Evolutionary conservation across 169 alveolate genomes (phyloP).

Genomic region (Perkinsus marinus): DNA sequence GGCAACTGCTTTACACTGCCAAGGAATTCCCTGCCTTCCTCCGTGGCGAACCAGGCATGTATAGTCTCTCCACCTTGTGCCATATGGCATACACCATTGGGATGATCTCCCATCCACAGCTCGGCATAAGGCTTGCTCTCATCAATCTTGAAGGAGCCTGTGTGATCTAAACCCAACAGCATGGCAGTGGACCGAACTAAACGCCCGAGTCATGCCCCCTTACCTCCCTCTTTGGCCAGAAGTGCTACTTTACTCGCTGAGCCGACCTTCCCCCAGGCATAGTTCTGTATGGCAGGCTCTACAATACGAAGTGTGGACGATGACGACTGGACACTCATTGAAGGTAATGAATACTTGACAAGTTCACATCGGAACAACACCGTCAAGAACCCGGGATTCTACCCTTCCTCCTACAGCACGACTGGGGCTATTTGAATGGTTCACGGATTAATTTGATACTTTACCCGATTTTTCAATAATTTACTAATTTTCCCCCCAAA

Average conservation of each 20-base stretch:
- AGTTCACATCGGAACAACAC: background rate
- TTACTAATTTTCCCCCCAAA: no score
- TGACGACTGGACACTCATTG: background rate
- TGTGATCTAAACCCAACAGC: background rate
- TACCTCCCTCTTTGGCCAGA: background rate
- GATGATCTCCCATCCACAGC: constrained; percentile 81
- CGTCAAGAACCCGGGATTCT: background rate
- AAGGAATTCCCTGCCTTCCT: background rate
- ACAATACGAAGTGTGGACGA: background rate
- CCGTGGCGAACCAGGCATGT: background rate
- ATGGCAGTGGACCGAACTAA: background rate
- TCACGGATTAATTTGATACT: no score
- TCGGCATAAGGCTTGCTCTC: constrained; percentile 62
- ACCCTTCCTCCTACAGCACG: no score
- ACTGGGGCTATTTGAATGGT: no score
- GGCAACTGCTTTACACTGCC: background rate
- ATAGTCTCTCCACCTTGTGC: background rate
- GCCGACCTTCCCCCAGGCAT: constrained; percentile 12
- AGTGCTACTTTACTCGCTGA: background rate
- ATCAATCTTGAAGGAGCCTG: background rate
- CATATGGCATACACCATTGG: constrained; percentile 13
- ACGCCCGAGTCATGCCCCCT: background rate
- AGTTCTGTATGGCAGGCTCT: constrained; percentile 10
- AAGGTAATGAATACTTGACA: background rate
- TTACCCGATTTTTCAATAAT: no score